Conservation (phyloP, 768 basidiomycete species). For the Lactarius hengduanensis region DNA sequence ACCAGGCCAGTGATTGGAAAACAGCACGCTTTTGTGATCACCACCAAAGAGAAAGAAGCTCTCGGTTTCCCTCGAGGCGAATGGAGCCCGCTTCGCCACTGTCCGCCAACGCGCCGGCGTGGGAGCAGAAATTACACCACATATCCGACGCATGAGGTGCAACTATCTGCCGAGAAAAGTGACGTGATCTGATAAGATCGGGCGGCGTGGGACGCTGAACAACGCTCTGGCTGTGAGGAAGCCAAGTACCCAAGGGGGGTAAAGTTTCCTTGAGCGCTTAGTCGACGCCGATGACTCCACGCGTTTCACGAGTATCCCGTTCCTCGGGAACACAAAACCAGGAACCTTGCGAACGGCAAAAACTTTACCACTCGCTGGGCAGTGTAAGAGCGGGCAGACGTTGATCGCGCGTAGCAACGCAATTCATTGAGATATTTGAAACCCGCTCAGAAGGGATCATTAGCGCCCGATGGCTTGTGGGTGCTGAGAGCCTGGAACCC, state of each 20-base stretch:
- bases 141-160: background rate
- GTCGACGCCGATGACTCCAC: background rate
- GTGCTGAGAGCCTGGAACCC: slow-evolving; percentile 2
- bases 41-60: background rate
- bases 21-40: background rate
- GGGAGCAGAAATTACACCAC: background rate
- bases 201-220: background rate
- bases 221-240: background rate
- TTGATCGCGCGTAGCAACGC: background rate
- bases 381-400: background rate
- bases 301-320: slow-evolving; percentile 1
- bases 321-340: slow-evolving; percentile 14
- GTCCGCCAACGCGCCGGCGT: slow-evolving; percentile 22
- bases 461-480: background rate
- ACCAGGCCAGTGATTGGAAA: background rate
- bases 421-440: slow-evolving; percentile 11
- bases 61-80: background rate
- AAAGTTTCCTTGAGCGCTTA: slow-evolving; percentile 15
- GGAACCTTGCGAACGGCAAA: background rate
- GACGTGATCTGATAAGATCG: slow-evolving; percentile 17
- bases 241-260: background rate
- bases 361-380: slow-evolving; percentile 2
- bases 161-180: background rate
- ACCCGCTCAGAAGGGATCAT: background rate
- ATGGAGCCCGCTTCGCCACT: background rate